Evolutionary conservation across 768 basidiomycete species (phyloP).

Genomic region (Lanmaoa pseudosensibilis): DNA sequence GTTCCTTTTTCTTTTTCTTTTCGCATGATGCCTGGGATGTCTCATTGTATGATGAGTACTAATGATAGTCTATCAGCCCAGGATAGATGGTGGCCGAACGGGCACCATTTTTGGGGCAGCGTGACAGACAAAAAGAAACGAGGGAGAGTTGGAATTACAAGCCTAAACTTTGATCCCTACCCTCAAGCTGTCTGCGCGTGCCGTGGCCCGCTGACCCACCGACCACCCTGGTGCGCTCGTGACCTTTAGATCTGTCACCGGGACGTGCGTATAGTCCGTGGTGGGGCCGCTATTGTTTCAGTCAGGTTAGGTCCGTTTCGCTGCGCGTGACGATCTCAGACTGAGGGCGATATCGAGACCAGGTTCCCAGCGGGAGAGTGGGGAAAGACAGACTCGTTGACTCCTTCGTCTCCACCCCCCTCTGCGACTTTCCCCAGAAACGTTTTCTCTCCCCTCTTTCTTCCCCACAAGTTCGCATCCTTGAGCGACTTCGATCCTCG

Average conservation of each 20-base stretch:
- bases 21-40: background rate
- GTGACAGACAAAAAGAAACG: background rate
- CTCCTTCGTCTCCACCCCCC: background rate
- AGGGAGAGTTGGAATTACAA: background rate
- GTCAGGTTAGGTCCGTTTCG: background rate
- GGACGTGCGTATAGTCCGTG: background rate
- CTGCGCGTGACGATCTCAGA: background rate
- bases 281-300: background rate
- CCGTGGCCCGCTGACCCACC: background rate
- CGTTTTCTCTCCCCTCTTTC: background rate
- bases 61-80: background rate
- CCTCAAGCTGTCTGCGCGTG: background rate
- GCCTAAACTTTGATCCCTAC: background rate
- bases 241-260: background rate
- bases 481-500: background rate
- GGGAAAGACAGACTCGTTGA: background rate
- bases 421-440: background rate
- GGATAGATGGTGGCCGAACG: no score
- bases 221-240: background rate
- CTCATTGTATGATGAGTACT: background rate
- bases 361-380: background rate
- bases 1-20: background rate
- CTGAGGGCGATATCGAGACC: background rate
- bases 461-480: no score
- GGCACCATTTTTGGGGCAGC: background rate